Evolutionary conservation across 257 asterid species (phyloP).

Genomic region (Solanum appendiculatum): DNA sequence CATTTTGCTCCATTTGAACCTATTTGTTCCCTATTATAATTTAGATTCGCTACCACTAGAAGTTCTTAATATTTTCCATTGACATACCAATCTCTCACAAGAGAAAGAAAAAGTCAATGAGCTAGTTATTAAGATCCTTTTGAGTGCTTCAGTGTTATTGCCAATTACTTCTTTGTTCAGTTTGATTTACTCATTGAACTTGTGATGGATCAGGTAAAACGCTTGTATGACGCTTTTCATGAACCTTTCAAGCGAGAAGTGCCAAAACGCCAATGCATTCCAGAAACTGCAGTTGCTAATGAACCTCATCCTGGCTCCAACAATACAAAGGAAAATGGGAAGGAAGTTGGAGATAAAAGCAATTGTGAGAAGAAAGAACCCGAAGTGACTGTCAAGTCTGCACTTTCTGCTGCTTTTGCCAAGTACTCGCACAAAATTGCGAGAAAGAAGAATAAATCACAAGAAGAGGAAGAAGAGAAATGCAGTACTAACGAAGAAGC

Average conservation of each 20-base stretch:
- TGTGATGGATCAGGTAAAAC: slow-evolving; percentile 55
- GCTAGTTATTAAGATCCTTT: not conserved
- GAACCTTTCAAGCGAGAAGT: slow-evolving; percentile 89
- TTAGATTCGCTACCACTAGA: not conserved
- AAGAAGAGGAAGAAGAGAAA: slow-evolving; percentile 20
- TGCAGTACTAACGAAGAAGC: slow-evolving; percentile 6
- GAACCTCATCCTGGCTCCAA: slow-evolving; percentile 23
- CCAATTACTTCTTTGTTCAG: not conserved
- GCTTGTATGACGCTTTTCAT: slow-evolving; percentile 74
- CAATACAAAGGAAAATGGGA: slow-evolving; percentile 21
- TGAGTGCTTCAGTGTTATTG: not conserved
- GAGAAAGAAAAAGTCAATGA: not conserved
- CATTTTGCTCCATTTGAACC: not conserved
- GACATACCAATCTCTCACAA: not conserved
- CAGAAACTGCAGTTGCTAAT: slow-evolving; percentile 20
- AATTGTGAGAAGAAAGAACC: slow-evolving; percentile 50
- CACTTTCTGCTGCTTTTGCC: slow-evolving; percentile 68
- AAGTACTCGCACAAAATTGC: slow-evolving; percentile 45
- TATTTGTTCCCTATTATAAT: too few species aligned
- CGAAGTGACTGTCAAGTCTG: slow-evolving; percentile 53
- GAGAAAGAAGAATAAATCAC: slow-evolving; percentile 30
- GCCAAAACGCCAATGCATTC: slow-evolving; percentile 23
- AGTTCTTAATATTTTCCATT: not conserved
- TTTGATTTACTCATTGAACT: not conserved
- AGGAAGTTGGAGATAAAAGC: slow-evolving; percentile 25